Evolutionary conservation across 352 stramenopile genomes (phyloP), one percentile per base, ranked within the genome.

Genomic region (Pythium phragmiticola): DNA sequence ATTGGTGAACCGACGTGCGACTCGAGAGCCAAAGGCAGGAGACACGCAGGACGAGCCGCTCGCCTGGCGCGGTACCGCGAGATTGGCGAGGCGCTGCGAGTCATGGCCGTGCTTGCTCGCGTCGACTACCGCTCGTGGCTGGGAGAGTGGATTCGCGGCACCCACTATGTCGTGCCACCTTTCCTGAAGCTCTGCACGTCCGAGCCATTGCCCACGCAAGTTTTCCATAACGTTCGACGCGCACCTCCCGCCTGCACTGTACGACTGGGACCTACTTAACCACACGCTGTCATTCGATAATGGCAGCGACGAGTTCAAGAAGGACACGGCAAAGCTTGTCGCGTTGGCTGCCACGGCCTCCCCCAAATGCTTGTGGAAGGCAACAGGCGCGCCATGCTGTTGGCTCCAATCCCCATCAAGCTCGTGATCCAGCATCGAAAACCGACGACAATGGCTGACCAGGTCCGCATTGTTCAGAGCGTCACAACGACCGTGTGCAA

Each of bases 1-100:
- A 61, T 30, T 61, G 55, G 55, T 61, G 55, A 42, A 61, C 42
- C 26, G 55, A 61, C 11, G 55, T 61, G 1, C 21, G 36, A 7
- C 42, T 61, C 55, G 55, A 61, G 28, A 43, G 26, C 13, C n/a
- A 4, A 7, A 17, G n/a, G 16, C 28, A 53, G 4, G 42, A 61
- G 5, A 6, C 42, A 12, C 51, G 34, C 28, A 52, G 16, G 33
- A 41, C 39, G 21, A 21, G 16, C 39, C 54, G 26, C 54, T 60
- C 21, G 12, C 54, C 6, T 0, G 42, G 42, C 54, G 54, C 53
- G 53, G 6, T 59, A 59, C 21, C 37, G 33, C 4, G 9, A 19
- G 13, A 28, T 59, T 23, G 53, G 39, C 39, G 53, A 59, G 26
- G 36, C 53, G 23, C 36, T 59, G 21, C 53, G 53, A 16, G n/a